A percentile compares a stretch with the other conserved stretches of the same genome.
phyloP scores from a whole-genome alignment of 805 yeast species.

The Ogataea paradorogensis region DNA sequence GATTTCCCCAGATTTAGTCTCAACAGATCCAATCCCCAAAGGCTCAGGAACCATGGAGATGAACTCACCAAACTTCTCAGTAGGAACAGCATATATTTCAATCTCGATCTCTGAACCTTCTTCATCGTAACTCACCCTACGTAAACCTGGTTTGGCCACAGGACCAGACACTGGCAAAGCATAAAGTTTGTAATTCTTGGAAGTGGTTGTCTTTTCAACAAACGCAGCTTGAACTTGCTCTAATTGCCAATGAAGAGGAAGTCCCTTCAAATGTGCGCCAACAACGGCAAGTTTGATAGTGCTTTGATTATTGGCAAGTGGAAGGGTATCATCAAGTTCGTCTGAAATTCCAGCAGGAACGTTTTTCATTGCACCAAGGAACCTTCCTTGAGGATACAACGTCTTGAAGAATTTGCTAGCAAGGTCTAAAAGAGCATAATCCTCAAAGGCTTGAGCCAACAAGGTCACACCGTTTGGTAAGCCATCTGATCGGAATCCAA shows the following conservation, averaged over 20 bases:
- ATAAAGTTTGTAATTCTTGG: conserved; percentile 68
- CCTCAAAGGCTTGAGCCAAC: conserved; percentile 77
- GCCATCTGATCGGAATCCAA: conserved; percentile 84
- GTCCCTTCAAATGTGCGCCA: conserved; percentile 89
- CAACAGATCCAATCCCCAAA: conserved; percentile 90
- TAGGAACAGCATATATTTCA: conserved; percentile 83
- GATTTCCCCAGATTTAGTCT: conserved; percentile 74
- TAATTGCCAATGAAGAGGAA: conserved; percentile 92
- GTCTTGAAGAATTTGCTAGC: conserved; percentile 67
- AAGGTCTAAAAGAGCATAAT: conserved; percentile 81
- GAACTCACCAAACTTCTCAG: conserved; percentile 74
- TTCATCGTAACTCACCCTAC: conserved; percentile 49
- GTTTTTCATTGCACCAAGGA: conserved; percentile 44
- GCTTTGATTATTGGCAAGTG: conserved; percentile 39
- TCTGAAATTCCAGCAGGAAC: conserved; percentile 36
- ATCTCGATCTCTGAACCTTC: conserved; percentile 64
- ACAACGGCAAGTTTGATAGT: conserved; percentile 83
- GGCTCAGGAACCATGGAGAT: conserved; percentile 91
- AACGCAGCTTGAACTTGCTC: conserved; percentile 78
- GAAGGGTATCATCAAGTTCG: conserved; percentile 44
- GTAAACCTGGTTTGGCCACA: conserved; percentile 83
- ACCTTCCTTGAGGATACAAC: conserved; percentile 47
- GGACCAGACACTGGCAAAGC: conserved; percentile 85
- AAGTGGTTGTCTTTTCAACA: conserved; percentile 62
- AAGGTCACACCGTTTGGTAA: conserved; percentile 89